A percentile compares a stretch with the other conserved stretches of the same genome.
Conservation (phyloP, 306 rosid genomes). For the Citrullus mucosospermus region DNA sequence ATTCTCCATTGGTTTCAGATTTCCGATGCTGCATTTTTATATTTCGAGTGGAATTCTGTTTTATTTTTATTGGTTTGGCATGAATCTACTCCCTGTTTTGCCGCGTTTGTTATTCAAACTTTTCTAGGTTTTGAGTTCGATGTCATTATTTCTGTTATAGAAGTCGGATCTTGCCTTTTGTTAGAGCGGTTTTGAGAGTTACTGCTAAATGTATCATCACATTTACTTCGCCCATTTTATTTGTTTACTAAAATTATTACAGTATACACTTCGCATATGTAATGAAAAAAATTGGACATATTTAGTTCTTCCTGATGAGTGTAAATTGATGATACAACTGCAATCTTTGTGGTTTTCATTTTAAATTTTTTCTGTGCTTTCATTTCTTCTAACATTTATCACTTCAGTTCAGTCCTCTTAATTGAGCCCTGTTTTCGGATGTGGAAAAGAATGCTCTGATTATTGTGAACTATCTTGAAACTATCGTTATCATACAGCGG, state of each 20-base stretch:
- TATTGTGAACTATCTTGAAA: background rate
- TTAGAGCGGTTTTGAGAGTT: background rate
- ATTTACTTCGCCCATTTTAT: background rate
- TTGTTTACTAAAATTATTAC: background rate
- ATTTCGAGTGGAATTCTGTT: background rate
- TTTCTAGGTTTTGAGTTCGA: background rate
- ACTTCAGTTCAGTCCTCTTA: background rate
- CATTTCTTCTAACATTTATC: background rate
- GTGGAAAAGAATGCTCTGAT: background rate
- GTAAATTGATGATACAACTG: background rate
- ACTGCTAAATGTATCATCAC: too few species aligned
- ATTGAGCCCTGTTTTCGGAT: background rate
- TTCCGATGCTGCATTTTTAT: constrained; percentile 2
- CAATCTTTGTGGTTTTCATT: background rate
- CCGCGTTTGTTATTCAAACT: background rate
- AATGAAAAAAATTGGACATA: background rate
- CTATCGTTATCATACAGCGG: background rate
- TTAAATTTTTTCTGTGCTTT: background rate
- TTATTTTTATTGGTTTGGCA: background rate
- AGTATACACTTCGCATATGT: background rate
- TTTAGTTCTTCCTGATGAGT: background rate
- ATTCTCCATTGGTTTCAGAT: constrained; percentile 8
- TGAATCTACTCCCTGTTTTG: background rate
- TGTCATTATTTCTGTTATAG: background rate
- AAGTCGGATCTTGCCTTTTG: background rate